These are phyloP conservation scores for Coniochaeta hoffmannii DNA, from an alignment of 2,329 filamentous ascomycete genomes.

Conservation along the genomic window DNA sequence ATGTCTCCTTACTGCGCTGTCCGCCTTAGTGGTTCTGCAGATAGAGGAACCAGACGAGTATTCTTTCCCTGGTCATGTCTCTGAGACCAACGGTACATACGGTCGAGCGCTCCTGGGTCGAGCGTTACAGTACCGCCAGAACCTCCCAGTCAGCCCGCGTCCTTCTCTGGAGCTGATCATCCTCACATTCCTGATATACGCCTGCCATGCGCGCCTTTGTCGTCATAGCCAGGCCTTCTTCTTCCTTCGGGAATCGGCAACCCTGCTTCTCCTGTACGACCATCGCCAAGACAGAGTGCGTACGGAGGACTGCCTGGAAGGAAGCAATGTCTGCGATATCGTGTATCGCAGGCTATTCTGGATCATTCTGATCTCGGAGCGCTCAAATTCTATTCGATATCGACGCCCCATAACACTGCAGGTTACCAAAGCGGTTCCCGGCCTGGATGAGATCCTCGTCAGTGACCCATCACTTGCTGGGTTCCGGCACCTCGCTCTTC, in stretches of 20 bases:
- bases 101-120: conserved; percentile 30
- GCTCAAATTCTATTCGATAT: conserved; percentile 37
- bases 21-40: conserved; percentile 32
- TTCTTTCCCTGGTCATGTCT: conserved; percentile 23
- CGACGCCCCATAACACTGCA: conserved; percentile 34
- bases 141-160: conserved; percentile 23
- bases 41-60: conserved; percentile 27
- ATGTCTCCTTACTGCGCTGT: conserved; percentile 29
- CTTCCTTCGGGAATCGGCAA: conserved; percentile 35
- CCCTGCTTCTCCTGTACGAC: conserved; percentile 27
- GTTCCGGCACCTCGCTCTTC: conserved; percentile 30
- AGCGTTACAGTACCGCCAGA: conserved; percentile 25
- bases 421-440: conserved; percentile 28
- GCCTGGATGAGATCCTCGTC: conserved; percentile 16
- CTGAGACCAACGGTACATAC: conserved; percentile 28
- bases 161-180: conserved; percentile 31
- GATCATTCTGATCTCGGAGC: conserved; percentile 34
- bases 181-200: conserved; percentile 35
- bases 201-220: conserved; percentile 32
- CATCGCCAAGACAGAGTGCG: conserved; percentile 9
- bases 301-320: conserved; percentile 12
- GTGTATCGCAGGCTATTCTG: conserved; percentile 33
- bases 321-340: conserved; percentile 3
- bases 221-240: conserved; percentile 36
- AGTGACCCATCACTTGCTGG: conserved; percentile 18